Conservation (phyloP, 208 protist species). For the Tritrichomonas musculus region DNA sequence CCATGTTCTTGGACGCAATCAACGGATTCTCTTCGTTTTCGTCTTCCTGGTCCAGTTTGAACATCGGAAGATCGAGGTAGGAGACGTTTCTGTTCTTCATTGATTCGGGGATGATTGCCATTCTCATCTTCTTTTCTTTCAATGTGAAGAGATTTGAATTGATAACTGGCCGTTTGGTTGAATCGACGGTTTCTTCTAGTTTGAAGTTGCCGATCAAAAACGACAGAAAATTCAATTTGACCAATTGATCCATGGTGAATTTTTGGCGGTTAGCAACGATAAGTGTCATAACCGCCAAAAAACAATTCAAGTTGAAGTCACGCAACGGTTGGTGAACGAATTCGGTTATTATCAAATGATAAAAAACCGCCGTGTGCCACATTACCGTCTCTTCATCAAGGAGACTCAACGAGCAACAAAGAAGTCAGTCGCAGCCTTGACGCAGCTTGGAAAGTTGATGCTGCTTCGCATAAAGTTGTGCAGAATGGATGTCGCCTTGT, state of each 20-base stretch:
- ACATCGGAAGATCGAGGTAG: background rate
- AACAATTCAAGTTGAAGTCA: background rate
- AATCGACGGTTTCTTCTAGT: background rate
- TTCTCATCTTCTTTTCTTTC: background rate
- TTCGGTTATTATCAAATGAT: background rate
- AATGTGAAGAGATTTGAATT: background rate
- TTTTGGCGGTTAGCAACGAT: background rate
- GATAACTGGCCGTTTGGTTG: too few relatives aligned
- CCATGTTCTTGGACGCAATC: too few relatives aligned
- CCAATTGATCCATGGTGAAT: background rate
- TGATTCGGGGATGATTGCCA: background rate
- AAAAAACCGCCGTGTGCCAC: background rate
- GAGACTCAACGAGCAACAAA: background rate
- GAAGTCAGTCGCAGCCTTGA: background rate
- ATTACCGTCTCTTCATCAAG: background rate
- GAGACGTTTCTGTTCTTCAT: background rate
- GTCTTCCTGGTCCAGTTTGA: too few relatives aligned
- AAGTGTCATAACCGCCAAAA: background rate
- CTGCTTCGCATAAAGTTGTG: background rate
- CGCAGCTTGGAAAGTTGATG: background rate
- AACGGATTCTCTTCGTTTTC: too few relatives aligned
- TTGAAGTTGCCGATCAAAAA: background rate
- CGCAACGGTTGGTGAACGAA: background rate
- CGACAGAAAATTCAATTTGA: background rate
- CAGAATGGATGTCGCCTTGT: background rate